Conservation (phyloP, 1,284 basidiomycete species). For the Sporisorium sorghi region DNA sequence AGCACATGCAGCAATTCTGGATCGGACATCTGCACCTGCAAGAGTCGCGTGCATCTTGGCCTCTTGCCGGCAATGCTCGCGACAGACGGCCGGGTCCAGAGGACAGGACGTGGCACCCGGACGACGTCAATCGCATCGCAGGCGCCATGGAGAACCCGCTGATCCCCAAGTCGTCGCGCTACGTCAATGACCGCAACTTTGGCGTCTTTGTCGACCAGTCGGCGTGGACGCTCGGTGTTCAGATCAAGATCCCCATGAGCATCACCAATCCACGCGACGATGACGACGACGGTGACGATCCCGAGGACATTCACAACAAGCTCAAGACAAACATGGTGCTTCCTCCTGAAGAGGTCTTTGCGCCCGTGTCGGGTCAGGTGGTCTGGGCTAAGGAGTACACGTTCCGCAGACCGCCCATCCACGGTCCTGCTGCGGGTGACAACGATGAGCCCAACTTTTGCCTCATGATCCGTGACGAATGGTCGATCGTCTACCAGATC, state of each 20-base stretch:
- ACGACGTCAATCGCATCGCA: conserved; percentile 52
- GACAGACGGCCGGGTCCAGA: conserved; percentile 29
- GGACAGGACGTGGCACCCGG: conserved; percentile 43
- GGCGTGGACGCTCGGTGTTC: conserved; percentile 47
- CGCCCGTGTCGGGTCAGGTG: conserved; percentile 57
- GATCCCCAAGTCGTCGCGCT: conserved; percentile 39
- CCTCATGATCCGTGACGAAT: conserved; percentile 61
- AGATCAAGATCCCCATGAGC: conserved; percentile 43
- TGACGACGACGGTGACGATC: conserved; percentile 22
- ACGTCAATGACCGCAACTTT: conserved; percentile 34
- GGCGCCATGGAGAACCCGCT: conserved; percentile 58
- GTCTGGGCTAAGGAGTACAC: conserved; percentile 55
- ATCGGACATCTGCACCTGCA: conserved; percentile 48
- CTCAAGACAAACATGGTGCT: conserved; percentile 19
- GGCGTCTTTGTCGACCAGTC: conserved; percentile 50
- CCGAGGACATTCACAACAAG: conserved; percentile 5
- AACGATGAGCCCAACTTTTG: conserved; percentile 57
- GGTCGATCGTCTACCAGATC: conserved; percentile 61
- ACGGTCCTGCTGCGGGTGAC: conserved; percentile 40
- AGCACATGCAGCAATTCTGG: conserved; percentile 47
- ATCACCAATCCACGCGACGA: conserved; percentile 45
- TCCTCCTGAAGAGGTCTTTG: conserved; percentile 48
- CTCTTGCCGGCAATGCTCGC: conserved; percentile 48
- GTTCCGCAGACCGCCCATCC: conserved; percentile 44
- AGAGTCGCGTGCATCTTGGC: conserved; percentile 52